Base-by-base conservation (phyloP, 306 rosid species). In the Quercus variabilis region DNA sequence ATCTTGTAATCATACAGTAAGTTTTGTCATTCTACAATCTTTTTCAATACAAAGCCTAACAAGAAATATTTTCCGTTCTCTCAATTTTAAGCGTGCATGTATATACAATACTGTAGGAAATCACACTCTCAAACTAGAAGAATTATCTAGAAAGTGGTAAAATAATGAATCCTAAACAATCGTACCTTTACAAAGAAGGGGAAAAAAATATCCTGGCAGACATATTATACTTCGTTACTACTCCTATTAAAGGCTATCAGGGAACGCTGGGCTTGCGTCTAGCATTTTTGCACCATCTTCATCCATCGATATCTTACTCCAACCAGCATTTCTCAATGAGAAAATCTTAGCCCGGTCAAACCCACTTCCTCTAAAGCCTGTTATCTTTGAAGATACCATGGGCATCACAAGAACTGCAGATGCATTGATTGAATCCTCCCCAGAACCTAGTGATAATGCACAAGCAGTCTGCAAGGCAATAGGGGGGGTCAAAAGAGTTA, bases 341-440 rank as follows among this genome's bases (percentile, higher is more conserved):
- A 94, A 83, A 20, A 89, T 67, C 90, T 88, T 88, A 2, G 90
- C 76, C 43, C 93, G 86, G 74, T 95, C 97, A 3, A 91, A 82
- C 41, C 89, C 96, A 20, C 71, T 84, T 62, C 99, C 97, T 87
- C 99, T 89, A 80, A 92, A 95, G 70, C 99, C 99, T 3, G 92
- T 95, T 81, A 95, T 86, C 86, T 87, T 95, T 5, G 99, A 95
- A 60, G 99, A 95, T 87, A 93, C 88, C 98, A 95, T 95, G 11
- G 99, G 99, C 99, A 95, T 95, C 88, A 89, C 98, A 69, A 95
- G 86, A 73, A 91, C 91, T 54, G 98, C 92, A 30, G 99, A 95
- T 74, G 99, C 93, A 76, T 84, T 83, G 18, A 95, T 91, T 55
- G 99, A 87, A 83, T 93, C 94, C 86, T 95, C 99, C 79, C 99